Evolutionary conservation across 1,284 basidiomycete genomes (phyloP), one percentile per base, ranked within the genome.

Genomic region (Papiliotrema laurentii): DNA sequence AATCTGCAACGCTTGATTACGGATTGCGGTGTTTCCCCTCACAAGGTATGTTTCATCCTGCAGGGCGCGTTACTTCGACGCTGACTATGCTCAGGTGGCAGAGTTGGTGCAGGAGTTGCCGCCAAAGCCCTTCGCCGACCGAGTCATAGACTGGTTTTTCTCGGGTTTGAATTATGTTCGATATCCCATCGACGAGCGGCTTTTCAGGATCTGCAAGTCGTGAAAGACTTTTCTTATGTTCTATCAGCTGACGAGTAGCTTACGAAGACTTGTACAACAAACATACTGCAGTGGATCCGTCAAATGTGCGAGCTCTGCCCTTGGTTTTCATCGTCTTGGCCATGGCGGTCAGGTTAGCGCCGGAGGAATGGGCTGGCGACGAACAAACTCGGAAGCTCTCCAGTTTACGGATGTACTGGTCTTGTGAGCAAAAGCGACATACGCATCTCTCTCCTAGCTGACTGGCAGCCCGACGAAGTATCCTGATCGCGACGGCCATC

Each of bases 281-380:
- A 60, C 83, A 86, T 16, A 79, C 80, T 18, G 80, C 81, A 47
- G 81, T 85, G 6, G 87, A 89, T 59, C 86, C 90, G 0, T 83
- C 83, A 53, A 86, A 91, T 63, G 82, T 91, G 56, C 83, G 89
- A 33, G 94, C 93, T 68, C 78, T 97, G 1, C 89, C 92, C 1
- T 78, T 96, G 18, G 78, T 97, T 22, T 97, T 94, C 67, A 89
- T 93, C 37, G 87, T 97, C 4, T 78, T 97, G n/a, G 91, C 93
- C 5, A 90, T 91, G 49, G 81, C 91, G 21, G 86, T 86, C 19
- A 79, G 90, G 50, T 77, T 92, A 16, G 86, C 89, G 5, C 90
- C 92, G 1, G 89, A 92, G 60, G 79, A 82, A 59, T 83, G 90
- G 62, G 86, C 79, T 19, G 89, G 89, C 1, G 86, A 89, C 69